A percentile compares a stretch with the other conserved stretches of the same genome.
Evolutionary conservation across 768 basidiomycete species (phyloP).

Genomic region (Rhodosporidiobolus odoratus): DNA sequence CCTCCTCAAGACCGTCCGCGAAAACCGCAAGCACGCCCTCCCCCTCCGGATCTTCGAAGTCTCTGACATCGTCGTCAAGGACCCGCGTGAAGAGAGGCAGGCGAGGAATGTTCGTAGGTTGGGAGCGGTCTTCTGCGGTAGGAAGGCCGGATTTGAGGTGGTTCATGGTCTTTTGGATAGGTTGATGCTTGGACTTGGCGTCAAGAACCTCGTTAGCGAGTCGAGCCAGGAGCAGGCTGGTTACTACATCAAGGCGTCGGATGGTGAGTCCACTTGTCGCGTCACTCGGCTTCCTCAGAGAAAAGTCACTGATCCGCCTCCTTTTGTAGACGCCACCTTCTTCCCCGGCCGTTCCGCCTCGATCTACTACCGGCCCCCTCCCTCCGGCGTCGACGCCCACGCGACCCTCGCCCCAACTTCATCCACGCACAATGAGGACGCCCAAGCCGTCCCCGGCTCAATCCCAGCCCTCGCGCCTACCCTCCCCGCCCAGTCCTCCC

Average conservation of each 20-base stretch:
- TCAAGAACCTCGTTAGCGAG: constrained; percentile 65
- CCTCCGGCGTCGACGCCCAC: constrained; percentile 29
- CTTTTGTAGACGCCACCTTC: constrained; percentile 70
- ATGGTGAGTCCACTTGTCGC: constrained; percentile 56
- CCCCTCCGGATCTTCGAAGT: constrained; percentile 92
- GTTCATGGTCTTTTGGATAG: constrained; percentile 91
- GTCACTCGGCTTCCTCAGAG: background rate
- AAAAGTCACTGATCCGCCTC: background rate
- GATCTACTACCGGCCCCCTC: constrained; percentile 67
- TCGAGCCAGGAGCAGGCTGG: constrained; percentile 62
- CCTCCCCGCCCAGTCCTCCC: constrained; percentile 16
- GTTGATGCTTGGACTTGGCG: constrained; percentile 91
- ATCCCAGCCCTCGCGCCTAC: constrained; percentile 36
- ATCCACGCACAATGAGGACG: constrained; percentile 32
- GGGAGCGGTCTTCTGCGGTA: constrained; percentile 91
- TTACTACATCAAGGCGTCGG: constrained; percentile 83
- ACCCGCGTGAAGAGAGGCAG: constrained; percentile 67
- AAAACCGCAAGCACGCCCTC: constrained; percentile 87
- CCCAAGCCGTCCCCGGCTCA: constrained; percentile 21
- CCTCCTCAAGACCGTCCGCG: constrained; percentile 90
- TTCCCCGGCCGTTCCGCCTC: constrained; percentile 92
- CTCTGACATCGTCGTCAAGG: constrained; percentile 88
- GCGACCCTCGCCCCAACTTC: constrained; percentile 38
- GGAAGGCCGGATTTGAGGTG: constrained; percentile 88
- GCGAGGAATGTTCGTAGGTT: constrained; percentile 82